Evolutionary conservation across 345 rosid genomes (phyloP).

Genomic region (Salix purpurea): DNA sequence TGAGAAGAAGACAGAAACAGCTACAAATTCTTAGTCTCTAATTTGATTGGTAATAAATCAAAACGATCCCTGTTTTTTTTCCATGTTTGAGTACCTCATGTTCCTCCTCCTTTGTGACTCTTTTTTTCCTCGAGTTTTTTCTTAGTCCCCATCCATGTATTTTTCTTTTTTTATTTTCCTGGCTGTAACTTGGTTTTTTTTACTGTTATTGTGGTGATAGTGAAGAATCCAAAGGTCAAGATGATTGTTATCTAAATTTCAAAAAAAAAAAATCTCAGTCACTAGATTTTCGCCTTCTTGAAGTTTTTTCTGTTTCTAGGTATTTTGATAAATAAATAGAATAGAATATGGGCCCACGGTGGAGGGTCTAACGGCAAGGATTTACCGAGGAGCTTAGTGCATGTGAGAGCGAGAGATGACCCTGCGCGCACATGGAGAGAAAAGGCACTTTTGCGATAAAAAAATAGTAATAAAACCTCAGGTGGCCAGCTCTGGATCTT

Average conservation of each 20-base stretch:
- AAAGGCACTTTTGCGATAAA: neutral
- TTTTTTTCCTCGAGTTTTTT: slow-evolving; percentile 4
- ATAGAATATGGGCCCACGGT: neutral
- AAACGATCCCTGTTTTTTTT: slow-evolving; percentile 2
- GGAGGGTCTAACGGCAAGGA: neutral
- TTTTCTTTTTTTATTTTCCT: slow-evolving; percentile 16
- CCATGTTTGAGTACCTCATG: neutral
- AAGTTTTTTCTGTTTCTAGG: too few relatives aligned
- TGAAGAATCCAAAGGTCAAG: slow-evolving; percentile 8
- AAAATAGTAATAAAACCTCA: neutral
- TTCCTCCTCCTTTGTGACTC: slow-evolving; percentile 6
- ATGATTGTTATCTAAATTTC: neutral
- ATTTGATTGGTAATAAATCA: neutral
- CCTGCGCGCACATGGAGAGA: slow-evolving; percentile 9
- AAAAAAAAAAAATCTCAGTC: too few relatives aligned
- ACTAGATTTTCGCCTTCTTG: neutral
- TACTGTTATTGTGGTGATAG: neutral
- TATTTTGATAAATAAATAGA: neutral
- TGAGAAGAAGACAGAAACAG: slow-evolving; percentile 9
- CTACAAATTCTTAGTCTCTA: slow-evolving; percentile 20
- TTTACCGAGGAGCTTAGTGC: neutral
- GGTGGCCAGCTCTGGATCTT: slow-evolving; percentile 9
- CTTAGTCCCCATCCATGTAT: slow-evolving; percentile 3
- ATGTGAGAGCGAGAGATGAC: neutral
- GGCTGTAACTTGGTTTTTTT: slow-evolving; percentile 6